Conservation (phyloP, 2,329 filamentous ascomycete genomes). For the Claviceps paspali region DNA sequence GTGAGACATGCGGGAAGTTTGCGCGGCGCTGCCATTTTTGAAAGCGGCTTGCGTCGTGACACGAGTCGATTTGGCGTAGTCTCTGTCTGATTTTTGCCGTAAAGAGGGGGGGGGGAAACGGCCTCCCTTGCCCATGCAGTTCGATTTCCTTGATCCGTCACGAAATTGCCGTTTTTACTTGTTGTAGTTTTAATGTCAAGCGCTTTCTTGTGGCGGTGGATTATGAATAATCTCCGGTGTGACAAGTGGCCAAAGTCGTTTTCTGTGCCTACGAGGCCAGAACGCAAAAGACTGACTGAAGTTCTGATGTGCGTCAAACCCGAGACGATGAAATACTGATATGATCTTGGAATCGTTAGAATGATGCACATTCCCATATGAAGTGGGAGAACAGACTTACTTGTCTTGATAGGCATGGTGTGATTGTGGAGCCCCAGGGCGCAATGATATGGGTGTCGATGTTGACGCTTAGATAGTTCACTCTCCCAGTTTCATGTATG, state of each 20-base stretch:
- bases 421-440: not conserved
- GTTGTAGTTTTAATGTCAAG: not conserved
- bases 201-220: not conserved
- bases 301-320: slow-evolving; percentile 9
- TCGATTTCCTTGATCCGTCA: not conserved
- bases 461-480: not conserved
- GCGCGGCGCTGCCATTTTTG: slow-evolving; percentile 9
- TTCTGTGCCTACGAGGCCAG: not conserved
- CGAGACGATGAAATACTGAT: not conserved
- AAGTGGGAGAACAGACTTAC: not conserved
- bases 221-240: not conserved
- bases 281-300: not conserved
- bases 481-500: not conserved
- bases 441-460: not conserved
- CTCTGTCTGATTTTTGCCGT: not conserved
- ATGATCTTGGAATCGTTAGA: not conserved
- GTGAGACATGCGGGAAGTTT: slow-evolving; percentile 11
- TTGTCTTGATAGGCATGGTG: slow-evolving; percentile 2
- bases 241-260: not conserved
- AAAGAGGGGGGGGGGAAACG: not conserved
- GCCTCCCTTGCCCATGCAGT: not conserved
- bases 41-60: not conserved
- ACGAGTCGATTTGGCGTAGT: not conserved
- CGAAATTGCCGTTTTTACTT: not conserved
- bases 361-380: not conserved